Evolutionary conservation across 2,329 filamentous ascomycete genomes (phyloP).

Genomic region (Akanthomyces uredinophilus): DNA sequence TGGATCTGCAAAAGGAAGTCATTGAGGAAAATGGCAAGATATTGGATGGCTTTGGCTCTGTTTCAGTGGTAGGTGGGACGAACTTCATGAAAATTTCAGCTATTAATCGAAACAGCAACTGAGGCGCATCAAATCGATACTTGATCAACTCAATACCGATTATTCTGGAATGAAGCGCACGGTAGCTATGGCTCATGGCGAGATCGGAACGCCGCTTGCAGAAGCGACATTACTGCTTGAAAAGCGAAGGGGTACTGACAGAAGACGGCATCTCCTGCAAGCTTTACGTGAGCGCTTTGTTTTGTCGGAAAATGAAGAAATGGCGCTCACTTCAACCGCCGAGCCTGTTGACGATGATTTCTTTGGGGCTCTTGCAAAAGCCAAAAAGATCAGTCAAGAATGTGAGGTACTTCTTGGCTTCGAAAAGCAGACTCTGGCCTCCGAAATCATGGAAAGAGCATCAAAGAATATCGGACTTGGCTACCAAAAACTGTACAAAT

Average conservation of each 20-base stretch:
- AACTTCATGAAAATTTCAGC: conserved; percentile 21
- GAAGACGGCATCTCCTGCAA: conserved; percentile 70
- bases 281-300: conserved; percentile 81
- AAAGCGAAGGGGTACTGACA: conserved; percentile 69
- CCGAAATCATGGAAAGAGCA: conserved; percentile 88
- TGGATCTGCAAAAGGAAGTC: conserved; percentile 86
- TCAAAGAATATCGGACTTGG: conserved; percentile 81
- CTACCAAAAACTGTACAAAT: conserved; percentile 93
- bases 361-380: conserved; percentile 69
- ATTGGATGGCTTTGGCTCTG: conserved; percentile 78
- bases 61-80: conserved; percentile 65
- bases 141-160: conserved; percentile 71
- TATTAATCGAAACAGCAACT: conserved; percentile 61
- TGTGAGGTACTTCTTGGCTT: conserved; percentile 85
- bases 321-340: conserved; percentile 68
- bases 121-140: conserved; percentile 71
- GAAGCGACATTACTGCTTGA: conserved; percentile 71
- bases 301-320: conserved; percentile 73
- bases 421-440: conserved; percentile 79
- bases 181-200: conserved; percentile 67
- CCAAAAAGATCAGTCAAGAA: conserved; percentile 83
- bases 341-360: conserved; percentile 83
- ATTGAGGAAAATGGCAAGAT: conserved; percentile 90
- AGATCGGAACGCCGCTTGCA: conserved; percentile 68
- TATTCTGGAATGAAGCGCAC: conserved; percentile 77